These are phyloP conservation scores for Wickerhamomyces ciferrii DNA, from an alignment of 805 yeast genomes.

Conservation along the genomic window DNA sequence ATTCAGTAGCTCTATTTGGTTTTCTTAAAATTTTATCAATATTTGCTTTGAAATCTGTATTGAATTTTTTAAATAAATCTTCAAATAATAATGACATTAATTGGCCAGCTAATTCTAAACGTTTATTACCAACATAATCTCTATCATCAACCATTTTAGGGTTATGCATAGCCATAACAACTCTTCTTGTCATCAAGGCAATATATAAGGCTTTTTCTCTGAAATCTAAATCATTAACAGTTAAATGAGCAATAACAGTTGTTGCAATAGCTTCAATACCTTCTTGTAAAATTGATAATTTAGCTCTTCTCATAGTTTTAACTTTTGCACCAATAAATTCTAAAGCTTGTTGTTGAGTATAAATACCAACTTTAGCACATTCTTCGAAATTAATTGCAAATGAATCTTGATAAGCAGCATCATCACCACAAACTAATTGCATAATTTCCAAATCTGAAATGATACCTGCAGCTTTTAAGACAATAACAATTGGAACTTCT, in stretches of 20 bases:
- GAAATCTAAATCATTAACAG: constrained; percentile 80
- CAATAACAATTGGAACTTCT: constrained; percentile 91
- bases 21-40: constrained; percentile 91
- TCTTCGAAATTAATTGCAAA: constrained; percentile 94
- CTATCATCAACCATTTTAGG: constrained; percentile 97
- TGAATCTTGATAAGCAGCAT: constrained; percentile 83
- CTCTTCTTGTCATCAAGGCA: constrained; percentile 96
- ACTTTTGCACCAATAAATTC: constrained; percentile 89
- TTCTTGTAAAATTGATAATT: constrained; percentile 77
- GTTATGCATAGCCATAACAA: constrained; percentile 90
- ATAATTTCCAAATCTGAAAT: constrained; percentile 88
- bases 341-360: constrained; percentile 90
- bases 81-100: constrained; percentile 91
- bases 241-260: constrained; percentile 90
- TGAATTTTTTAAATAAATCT: constrained; percentile 95
- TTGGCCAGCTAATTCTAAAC: constrained; percentile 96
- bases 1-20: constrained; percentile 92
- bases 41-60: constrained; percentile 88
- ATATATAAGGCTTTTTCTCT: constrained; percentile 91
- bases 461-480: constrained; percentile 91
- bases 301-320: constrained; percentile 89
- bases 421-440: constrained; percentile 90
- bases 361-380: constrained; percentile 77
- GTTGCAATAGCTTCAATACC: constrained; percentile 97
- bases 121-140: constrained; percentile 97